Conservation (phyloP, 2,329 filamentous ascomycete genomes). For the Ophiobolus disseminans region DNA sequence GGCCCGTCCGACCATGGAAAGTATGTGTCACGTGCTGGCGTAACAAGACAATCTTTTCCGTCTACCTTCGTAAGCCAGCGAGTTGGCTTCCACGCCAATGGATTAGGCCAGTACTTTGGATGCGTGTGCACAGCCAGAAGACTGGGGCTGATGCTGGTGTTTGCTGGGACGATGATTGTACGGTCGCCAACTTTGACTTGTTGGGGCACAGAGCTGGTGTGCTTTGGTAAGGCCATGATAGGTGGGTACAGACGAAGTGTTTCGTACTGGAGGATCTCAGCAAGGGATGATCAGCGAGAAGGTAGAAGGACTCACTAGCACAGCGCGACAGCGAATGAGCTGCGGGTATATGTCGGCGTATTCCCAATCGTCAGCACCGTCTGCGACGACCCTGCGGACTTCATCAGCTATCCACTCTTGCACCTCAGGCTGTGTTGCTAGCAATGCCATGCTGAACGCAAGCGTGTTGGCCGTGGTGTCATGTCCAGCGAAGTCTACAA, state of each 20-base stretch:
- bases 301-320: constrained; percentile 40
- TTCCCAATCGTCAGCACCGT: constrained; percentile 29
- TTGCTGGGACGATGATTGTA: constrained; percentile 10
- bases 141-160: constrained; percentile 14
- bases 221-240: constrained; percentile 37
- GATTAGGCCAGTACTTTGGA: constrained; percentile 37
- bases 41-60: constrained; percentile 3
- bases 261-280: constrained; percentile 44
- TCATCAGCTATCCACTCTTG: constrained; percentile 58
- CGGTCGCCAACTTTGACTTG: neutral
- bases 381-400: constrained; percentile 21
- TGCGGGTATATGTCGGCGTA: constrained; percentile 50
- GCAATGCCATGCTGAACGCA: constrained; percentile 52
- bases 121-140: constrained; percentile 37
- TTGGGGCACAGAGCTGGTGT: constrained; percentile 21
- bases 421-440: constrained; percentile 54
- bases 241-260: constrained; percentile 53
- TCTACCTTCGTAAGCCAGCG: constrained; percentile 30
- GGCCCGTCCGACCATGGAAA: constrained; percentile 25
- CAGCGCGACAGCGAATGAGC: constrained; percentile 23
- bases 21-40: constrained; percentile 13
- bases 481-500: constrained; percentile 60
- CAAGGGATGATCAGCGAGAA: neutral
- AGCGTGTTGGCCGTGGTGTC: constrained; percentile 59
- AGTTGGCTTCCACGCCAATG: constrained; percentile 36